Base-by-base conservation (phyloP, 768 basidiomycete species). In the Lactarius akahatsu region DNA sequence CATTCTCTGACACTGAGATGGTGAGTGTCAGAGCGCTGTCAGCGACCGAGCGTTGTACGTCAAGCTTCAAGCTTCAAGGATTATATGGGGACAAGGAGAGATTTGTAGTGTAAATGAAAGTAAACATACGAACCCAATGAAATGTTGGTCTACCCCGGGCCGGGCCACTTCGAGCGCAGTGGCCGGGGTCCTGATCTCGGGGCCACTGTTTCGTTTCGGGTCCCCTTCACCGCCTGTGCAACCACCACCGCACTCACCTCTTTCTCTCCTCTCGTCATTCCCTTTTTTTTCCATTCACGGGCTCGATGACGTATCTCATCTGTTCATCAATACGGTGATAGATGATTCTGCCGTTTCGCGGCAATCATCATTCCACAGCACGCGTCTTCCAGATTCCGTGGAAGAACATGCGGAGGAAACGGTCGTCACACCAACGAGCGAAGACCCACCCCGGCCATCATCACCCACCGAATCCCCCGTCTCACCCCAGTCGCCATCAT, bases 241-340 rank as follows among this genome's bases (percentile, higher is more conserved):
- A 58, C 65, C 52, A 38, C 61, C 61, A 36, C 61, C 56, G 8
- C 57, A 18, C 28, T 36, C 54, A 57, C 11, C 69, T 66, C 4
- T 70, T 72, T 69, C 72, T 72, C 72, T 65, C 66, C 71, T 65
- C 71, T 72, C 73, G 87, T 88, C 88, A 83, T 78, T 90, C 88
- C 71, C 72, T 58, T 59, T 69, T 69, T 72, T 73, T 78, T 5
- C 30, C 34, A 80, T 74, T 74, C 45, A 92, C 93, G 92, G 92
- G 91, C 71, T 96, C 61, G 89, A 94, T 74, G 92, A 95, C 70
- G 78, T 95, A 47, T 79, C 86, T 3, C 88, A 92, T 71, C 76
- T 96, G 32, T 86, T 96, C 72, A 80, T 92, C 62, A 85, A 84
- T 32, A 86, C 89, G 3, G 91, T 94, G 2, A 74, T 87, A n/a